These are phyloP conservation scores for Bruguiera hainesii DNA, from an alignment of 441 rosid species.

Conservation along the genomic window DNA sequence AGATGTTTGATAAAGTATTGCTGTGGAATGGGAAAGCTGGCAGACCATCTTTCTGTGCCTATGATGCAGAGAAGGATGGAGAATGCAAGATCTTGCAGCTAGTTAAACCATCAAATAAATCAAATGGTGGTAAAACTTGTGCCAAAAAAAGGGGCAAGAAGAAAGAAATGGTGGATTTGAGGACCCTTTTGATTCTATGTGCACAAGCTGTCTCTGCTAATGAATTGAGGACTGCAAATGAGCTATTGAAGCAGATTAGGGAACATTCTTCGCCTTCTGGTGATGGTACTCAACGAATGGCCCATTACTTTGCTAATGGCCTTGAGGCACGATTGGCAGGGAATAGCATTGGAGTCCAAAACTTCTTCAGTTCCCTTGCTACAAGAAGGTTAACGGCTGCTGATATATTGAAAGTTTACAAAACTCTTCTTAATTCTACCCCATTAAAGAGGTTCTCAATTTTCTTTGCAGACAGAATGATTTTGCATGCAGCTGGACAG, in stretches of 20 bases:
- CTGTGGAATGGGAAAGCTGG: constrained; percentile 31
- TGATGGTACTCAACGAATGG: constrained; percentile 70
- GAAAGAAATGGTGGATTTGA: constrained; percentile 63
- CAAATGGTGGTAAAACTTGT: constrained; percentile 31
- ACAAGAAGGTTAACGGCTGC: constrained; percentile 44
- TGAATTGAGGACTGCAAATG: constrained; percentile 56
- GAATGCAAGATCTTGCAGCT: constrained; percentile 16
- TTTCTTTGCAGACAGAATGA: constrained; percentile 43
- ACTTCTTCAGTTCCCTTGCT: constrained; percentile 27
- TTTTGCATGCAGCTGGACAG: constrained; percentile 40
- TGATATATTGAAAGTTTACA: constrained; percentile 61
- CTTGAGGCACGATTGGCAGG: constrained; percentile 82
- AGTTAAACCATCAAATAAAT: constrained; percentile 23
- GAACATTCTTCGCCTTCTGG: constrained; percentile 59
- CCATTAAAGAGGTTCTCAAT: constrained; percentile 59
- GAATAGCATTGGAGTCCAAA: constrained; percentile 31
- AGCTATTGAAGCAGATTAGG: constrained; percentile 57
- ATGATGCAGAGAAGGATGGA: constrained; percentile 13
- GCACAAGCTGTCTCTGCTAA: constrained; percentile 64
- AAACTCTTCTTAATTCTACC: constrained; percentile 40
- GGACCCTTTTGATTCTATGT: constrained; percentile 54
- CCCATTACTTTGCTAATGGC: constrained; percentile 75
- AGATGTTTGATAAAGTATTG: constrained; percentile 61
- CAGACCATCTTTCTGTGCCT: constrained; percentile 10
- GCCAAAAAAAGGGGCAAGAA: constrained; percentile 31